A percentile compares a stretch with the other conserved stretches of the same genome.
Evolutionary conservation across 2,329 filamentous ascomycete genomes (phyloP).

Genomic region (Alternaria brassicicola): DNA sequence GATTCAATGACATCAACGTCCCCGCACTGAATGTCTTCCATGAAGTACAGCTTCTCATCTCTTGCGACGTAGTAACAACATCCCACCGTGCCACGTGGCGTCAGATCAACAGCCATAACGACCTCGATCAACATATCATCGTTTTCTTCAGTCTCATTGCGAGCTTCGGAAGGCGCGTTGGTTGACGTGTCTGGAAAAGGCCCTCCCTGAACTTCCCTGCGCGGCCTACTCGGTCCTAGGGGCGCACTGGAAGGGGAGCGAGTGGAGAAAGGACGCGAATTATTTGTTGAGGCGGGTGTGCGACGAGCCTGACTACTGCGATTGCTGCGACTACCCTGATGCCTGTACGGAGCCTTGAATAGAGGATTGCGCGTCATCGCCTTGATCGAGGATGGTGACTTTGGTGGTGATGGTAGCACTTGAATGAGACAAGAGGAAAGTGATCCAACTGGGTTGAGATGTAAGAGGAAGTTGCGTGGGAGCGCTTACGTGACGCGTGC

Average conservation of each 20-base stretch:
- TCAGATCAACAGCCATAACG: slow-evolving; percentile 80
- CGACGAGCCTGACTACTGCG: slow-evolving; percentile 10
- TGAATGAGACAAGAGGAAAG: not conserved
- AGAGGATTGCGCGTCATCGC: slow-evolving; percentile 22
- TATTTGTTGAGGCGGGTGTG: slow-evolving; percentile 4
- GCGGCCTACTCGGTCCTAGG: not conserved
- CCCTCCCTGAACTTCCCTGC: not conserved
- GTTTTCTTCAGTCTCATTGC: slow-evolving; percentile 37
- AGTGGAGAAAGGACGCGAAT: slow-evolving; percentile 15
- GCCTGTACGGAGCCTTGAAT: slow-evolving; percentile 9
- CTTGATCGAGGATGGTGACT: not conserved
- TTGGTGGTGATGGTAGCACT: not conserved
- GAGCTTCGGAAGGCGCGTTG: slow-evolving; percentile 7
- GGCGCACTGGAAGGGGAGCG: slow-evolving; percentile 16
- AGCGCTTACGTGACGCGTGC: slow-evolving; percentile 17
- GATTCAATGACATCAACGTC: slow-evolving; percentile 65
- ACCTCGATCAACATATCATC: slow-evolving; percentile 69
- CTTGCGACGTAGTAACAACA: slow-evolving; percentile 81
- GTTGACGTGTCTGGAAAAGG: not conserved
- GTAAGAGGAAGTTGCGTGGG: slow-evolving; percentile 25
- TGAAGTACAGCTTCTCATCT: slow-evolving; percentile 73
- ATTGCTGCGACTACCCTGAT: slow-evolving; percentile 15
- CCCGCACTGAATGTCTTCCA: slow-evolving; percentile 75
- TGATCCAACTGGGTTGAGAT: not conserved
- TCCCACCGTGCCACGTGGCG: slow-evolving; percentile 72